phyloP scores from a whole-genome alignment of 805 yeast species.

The Candida multigemmis region DNA sequence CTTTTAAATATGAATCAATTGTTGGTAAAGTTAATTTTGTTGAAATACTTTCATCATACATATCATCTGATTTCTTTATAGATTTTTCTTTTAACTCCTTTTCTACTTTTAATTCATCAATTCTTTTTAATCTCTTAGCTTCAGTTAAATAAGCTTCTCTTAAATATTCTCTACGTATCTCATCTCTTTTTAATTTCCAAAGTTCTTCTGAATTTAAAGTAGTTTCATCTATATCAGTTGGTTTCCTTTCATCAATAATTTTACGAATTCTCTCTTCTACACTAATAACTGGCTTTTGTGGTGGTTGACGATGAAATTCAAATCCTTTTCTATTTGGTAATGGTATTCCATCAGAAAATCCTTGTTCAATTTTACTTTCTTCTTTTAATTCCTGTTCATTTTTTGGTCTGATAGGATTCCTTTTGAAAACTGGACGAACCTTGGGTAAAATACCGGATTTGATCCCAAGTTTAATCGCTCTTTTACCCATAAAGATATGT shows the following conservation, averaged over 20 bases:
- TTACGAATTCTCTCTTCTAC: conserved; percentile 51
- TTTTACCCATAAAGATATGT: conserved; percentile 48
- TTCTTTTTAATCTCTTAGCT: conserved; percentile 35
- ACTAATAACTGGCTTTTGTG: conserved; percentile 42
- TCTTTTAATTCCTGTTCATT: conserved; percentile 33
- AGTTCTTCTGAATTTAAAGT: conserved; percentile 24
- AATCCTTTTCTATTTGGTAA: conserved; percentile 51
- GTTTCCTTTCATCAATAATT: conserved; percentile 41
- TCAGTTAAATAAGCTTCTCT: conserved; percentile 52
- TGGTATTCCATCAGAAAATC: conserved; percentile 64
- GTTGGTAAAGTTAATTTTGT: conserved; percentile 72
- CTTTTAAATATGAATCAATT: conserved; percentile 53
- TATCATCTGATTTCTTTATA: conserved; percentile 14
- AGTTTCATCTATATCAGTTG: conserved; percentile 18
- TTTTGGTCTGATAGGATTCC: conserved; percentile 47
- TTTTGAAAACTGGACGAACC: conserved; percentile 65
- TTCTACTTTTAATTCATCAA: conserved; percentile 20
- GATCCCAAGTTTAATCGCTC: conserved; percentile 43
- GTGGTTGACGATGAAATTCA: conserved; percentile 42
- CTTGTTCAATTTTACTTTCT: conserved; percentile 39
- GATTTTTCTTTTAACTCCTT: conserved; percentile 13
- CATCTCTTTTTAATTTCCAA: conserved; percentile 45
- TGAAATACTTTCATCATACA: conserved; percentile 40
- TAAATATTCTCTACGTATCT: conserved; percentile 65
- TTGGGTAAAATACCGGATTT: conserved; percentile 80